A percentile compares a stretch with the other conserved stretches of the same genome.
phyloP scores from a whole-genome alignment of 192 early-diverging fungal genomes.

The Funneliformis geosporum region DNA sequence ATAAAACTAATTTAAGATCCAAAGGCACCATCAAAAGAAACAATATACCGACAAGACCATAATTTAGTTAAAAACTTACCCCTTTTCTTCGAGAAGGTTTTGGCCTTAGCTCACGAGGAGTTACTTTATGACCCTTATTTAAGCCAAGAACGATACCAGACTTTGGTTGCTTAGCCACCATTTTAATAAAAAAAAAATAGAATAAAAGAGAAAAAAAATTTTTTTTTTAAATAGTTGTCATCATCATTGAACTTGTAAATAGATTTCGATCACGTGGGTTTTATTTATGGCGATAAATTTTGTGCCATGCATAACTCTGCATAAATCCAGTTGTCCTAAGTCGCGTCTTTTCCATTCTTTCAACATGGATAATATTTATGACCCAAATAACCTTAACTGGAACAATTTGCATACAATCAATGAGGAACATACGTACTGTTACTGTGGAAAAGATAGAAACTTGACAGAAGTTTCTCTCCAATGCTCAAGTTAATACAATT shows the following conservation, averaged over 20 bases:
- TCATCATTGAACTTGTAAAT: too few relatives aligned
- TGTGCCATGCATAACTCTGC: too few relatives aligned
- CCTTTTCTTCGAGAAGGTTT: constrained; percentile 84
- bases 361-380: constrained; percentile 14
- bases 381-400: constrained; percentile 49
- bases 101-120: constrained; percentile 64
- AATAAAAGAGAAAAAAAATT: too few relatives aligned
- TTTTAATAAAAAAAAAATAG: too few relatives aligned
- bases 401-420: constrained; percentile 62
- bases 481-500: constrained; percentile 48
- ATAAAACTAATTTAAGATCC: not conserved
- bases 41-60: not conserved
- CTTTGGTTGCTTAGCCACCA: constrained; percentile 43
- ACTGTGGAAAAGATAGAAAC: constrained; percentile 64
- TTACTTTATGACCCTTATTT: constrained; percentile 93
- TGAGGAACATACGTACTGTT: constrained; percentile 64
- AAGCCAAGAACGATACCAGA: constrained; percentile 86
- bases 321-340: too few relatives aligned
- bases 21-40: not conserved
- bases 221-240: too few relatives aligned
- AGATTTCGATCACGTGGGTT: too few relatives aligned
- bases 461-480: constrained; percentile 57
- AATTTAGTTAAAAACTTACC: too few relatives aligned
- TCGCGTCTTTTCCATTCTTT: not conserved
- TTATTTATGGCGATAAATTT: too few relatives aligned